These are phyloP conservation scores for Metarhizium guizhouense DNA, from an alignment of 2,329 filamentous ascomycete genomes.

Conservation along the genomic window DNA sequence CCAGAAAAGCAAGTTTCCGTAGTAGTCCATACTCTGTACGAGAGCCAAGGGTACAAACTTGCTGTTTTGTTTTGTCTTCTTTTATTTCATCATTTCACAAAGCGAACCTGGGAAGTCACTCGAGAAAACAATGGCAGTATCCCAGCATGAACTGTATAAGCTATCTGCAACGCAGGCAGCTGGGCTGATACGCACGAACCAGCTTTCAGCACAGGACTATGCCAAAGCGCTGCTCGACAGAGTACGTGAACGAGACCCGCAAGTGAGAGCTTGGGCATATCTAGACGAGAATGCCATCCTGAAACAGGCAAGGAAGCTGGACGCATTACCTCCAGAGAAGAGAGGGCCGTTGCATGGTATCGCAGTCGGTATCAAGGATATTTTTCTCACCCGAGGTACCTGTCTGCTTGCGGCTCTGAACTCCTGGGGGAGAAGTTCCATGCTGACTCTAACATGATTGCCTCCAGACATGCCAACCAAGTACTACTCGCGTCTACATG, in stretches of 20 bases:
- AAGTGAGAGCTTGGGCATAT: conserved; percentile 42
- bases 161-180: conserved; percentile 6
- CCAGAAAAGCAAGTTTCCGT: neutral
- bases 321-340: conserved; percentile 34
- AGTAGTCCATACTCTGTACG: neutral
- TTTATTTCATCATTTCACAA: neutral
- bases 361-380: conserved; percentile 50
- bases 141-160: conserved; percentile 1
- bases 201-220: conserved; percentile 39
- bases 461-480: conserved; percentile 45
- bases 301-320: conserved; percentile 38
- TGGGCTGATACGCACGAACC: conserved; percentile 6
- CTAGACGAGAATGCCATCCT: conserved; percentile 37
- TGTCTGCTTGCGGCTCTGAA: neutral
- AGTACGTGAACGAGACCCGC: conserved; percentile 33
- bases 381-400: conserved; percentile 46
- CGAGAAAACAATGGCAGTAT: neutral
- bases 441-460: neutral
- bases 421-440: neutral
- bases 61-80: neutral
- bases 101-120: neutral
- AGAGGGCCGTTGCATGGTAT: conserved; percentile 49
- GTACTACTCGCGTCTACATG: conserved; percentile 46
- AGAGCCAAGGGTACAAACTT: neutral
- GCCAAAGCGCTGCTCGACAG: conserved; percentile 35